Evolutionary conservation across 2,329 filamentous ascomycete genomes (phyloP), one percentile per base, ranked within the genome.

Genomic region (Phialophora expanda): DNA sequence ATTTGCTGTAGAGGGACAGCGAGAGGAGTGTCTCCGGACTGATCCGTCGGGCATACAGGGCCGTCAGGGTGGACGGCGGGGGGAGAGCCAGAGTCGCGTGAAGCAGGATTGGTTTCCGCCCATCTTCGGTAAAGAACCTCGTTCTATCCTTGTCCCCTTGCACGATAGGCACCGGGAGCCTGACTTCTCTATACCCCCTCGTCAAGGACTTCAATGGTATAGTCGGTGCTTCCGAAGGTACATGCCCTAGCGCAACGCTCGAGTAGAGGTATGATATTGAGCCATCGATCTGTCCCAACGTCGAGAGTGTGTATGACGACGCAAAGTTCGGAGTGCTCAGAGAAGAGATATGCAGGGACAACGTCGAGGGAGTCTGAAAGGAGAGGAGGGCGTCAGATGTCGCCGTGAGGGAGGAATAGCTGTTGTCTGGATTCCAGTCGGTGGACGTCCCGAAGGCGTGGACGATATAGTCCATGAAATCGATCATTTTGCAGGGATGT

Each of bases 241-340:
- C 80, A 59, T 89, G 83, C 46, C 83, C 81, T 64, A 98, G 85
- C 12, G 92, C 89, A 8, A 95, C 84, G 2, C 92, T 96, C 56
- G 93, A 96, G 82, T 96, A 98, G 61, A 99, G 87, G 79, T 98
- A 99, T 14, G 93, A 96, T 64, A 99, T 86, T n/a, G 93, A 97
- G 76, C 95, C 95, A 80, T 98, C 94, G 59, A 99, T 93, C 41
- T 96, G 85, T 66, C 94, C 95, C 17, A 96, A 86, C 50, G 90
- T 96, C 67, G 93, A 92, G 53, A 99, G 86, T 50, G 92, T 90
- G 79, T 99, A 99, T 44, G 93, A 94, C 17, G 93, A 96, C 26
- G 93, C 94, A 74, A 98, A 97, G 77, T 97, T 92, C 8, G 92
- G 90, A 20, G 93, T 93, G 7, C 93, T 92, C 32, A 99, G 89